Evolutionary conservation across 2,329 filamentous ascomycete species (phyloP), one percentile per base, ranked within the genome.

Genomic region (Chaetoscypha palmicola): DNA sequence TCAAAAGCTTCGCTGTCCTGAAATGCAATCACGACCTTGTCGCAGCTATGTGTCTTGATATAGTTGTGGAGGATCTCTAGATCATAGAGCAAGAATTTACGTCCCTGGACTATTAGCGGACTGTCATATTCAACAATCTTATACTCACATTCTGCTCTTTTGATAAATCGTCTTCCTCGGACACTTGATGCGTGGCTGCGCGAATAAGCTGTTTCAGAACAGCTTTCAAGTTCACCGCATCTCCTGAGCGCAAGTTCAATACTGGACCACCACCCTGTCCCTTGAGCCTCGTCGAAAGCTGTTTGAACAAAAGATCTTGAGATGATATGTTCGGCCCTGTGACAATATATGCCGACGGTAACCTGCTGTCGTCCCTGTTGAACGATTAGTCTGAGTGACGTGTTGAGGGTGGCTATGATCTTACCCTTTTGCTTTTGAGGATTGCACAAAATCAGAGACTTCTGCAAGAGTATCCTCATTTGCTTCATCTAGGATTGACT

Each of bases 1-100:
- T 90, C 86, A 58, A 92, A 90, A 0, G 82, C 86, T 64, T 92
- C 87, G 50, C 84, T 88, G 58, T 92, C 86, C 60, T 89, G 82
- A 47, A 92, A 79, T 0, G 83, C 79, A 38, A 94, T 69, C 40
- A 87, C 73, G 8, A 91, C 74, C 53, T 79, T 77, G 31, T 73
- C 64, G 22, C 72, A 73, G 19, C 64, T 62, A 28, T 74, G 72
- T 7, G 70, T 66, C 46, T 69, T 71, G 11, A 80, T 69, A 62
- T 76, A 80, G 20, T 76, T 71, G 48, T 80, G 67, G 22, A 92
- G 64, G 19, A 83, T 78, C 55, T 86, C 81, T 12, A 92, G 71
- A 57, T 92, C 87, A 60, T 91, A 92, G 55, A 86, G 83, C 2
- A 91, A 72, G 47, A 85, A 76, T 60, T 77, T 80, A 24, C 75